Conservation (phyloP, 2,329 filamentous ascomycete species). For the Penicillium janthinellum region DNA sequence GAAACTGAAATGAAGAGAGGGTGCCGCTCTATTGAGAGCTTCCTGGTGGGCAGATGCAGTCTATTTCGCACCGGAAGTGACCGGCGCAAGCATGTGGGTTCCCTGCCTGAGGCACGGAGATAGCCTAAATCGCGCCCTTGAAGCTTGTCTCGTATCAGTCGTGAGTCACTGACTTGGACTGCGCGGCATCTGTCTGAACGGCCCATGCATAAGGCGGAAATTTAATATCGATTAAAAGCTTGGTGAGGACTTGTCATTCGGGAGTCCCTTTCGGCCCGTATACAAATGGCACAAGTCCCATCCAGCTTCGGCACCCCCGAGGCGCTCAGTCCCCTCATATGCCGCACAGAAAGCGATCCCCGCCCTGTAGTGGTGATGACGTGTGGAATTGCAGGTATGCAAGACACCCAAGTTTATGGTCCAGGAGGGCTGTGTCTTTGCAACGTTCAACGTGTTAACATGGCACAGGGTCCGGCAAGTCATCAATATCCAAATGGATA, state of each 20-base stretch:
- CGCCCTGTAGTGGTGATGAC: conserved; percentile 15
- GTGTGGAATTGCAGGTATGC: conserved; percentile 15
- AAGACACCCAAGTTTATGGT: neutral
- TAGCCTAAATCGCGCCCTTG: neutral
- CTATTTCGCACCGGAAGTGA: conserved; percentile 4
- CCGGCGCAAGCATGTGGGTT: neutral
- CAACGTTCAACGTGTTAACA: neutral
- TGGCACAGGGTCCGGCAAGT: conserved; percentile 16
- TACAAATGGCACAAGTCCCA: conserved; percentile 4
- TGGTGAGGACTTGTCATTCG: neutral
- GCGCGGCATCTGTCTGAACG: neutral
- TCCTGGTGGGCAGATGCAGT: too few species aligned
- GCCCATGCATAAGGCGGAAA: neutral
- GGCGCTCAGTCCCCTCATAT: conserved; percentile 6
- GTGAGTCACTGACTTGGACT: neutral
- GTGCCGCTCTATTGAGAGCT: neutral
- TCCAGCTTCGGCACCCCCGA: conserved; percentile 4
- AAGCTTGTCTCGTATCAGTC: conserved; percentile 1
- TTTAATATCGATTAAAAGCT: neutral
- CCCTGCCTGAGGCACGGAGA: neutral
- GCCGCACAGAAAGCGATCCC: conserved; percentile 9
- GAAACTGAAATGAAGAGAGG: neutral
- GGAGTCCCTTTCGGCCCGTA: neutral
- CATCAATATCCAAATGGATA: conserved; percentile 17
- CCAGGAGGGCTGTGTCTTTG: neutral